phyloP scores from a whole-genome alignment of 495 filamentous ascomycete genomes.

The Trichoderma asperelloides region DNA sequence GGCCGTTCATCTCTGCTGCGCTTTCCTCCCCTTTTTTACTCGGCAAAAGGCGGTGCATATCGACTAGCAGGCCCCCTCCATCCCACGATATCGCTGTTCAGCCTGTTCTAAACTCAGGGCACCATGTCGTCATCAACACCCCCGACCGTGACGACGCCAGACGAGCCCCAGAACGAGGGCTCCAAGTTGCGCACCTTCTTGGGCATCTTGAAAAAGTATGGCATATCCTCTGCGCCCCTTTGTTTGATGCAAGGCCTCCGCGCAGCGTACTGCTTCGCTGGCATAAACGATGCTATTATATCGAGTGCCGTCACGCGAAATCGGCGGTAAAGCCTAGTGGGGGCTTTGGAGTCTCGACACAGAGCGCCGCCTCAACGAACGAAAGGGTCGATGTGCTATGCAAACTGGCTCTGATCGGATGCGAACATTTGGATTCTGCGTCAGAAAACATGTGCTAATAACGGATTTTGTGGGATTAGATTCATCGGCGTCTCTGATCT shows the following conservation, averaged over 20 bases:
- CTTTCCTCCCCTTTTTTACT: background rate
- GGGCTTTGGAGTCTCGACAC: background rate
- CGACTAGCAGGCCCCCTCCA: background rate
- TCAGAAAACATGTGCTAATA: background rate
- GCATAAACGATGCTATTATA: background rate
- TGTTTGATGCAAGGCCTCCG: background rate
- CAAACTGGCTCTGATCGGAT: background rate
- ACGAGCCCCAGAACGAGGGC: conserved; percentile 60
- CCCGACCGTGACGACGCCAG: conserved; percentile 11
- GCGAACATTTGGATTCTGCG: background rate
- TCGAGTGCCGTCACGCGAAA: background rate
- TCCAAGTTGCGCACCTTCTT: conserved; percentile 79
- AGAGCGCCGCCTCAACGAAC: background rate
- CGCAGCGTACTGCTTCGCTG: background rate
- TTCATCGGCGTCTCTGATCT: conserved; percentile 95
- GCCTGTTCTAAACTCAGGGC: background rate
- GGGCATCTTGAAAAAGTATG: conserved; percentile 72
- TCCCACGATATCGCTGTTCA: background rate
- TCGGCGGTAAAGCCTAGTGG: conserved; percentile 6
- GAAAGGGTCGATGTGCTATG: background rate
- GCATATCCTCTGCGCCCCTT: background rate
- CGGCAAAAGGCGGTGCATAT: background rate
- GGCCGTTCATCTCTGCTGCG: background rate
- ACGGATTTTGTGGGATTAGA: conserved; percentile 28
- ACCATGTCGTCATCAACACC: conserved; percentile 20